Evolutionary conservation across 306 rosid species (phyloP), one percentile per base, ranked within the genome.

Genomic region (Amphicarpaea edgeworthii): DNA sequence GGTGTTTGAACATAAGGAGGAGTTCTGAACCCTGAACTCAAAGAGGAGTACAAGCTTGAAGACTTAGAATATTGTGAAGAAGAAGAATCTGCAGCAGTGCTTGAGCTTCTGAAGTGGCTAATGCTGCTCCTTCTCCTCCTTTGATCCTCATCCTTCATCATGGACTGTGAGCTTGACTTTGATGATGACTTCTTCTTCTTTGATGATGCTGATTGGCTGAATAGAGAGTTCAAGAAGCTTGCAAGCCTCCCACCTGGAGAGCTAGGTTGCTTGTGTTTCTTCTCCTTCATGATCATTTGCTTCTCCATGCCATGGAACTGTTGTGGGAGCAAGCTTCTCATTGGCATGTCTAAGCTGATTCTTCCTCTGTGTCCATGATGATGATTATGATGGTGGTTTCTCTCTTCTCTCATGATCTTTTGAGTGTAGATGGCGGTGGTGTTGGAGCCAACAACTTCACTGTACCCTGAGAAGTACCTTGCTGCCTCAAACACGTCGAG

Each of bases 171-270:
- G 14, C 86, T 71, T 7, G 92, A 88, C 23, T 92, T 92, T 12
- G 97, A n/a, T n/a, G n/a, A n/a, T n/a, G n/a, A 84, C 54, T 95
- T 92, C 92, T 92, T 94, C 90, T 94, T 95, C 86, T 86, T 94
- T 0, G 96, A 88, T 23, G 84, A 88, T 23, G 84, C 69, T n/a
- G 98, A 87, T 79, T 95, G 98, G 68, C 76, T 95, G 88, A 95
- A 95, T 23, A 95, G 92, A 2, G 98, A 92, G 47, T 95, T 95
- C 85, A 95, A 76, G 90, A 95, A 95, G 84, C 92, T 95, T 20
- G 97, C 97, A 4, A 95, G 87, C 40, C 89, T 86, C 23, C 99
- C 99, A 50, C 97, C 97, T 0, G 99, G 99, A 11, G 99, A 95
- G 73, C 96, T 95, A 8, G 99, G 99, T 30, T 87, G 97, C 87